Conservation (phyloP, 257 asterid genomes). For the Solanum verrucosum region DNA sequence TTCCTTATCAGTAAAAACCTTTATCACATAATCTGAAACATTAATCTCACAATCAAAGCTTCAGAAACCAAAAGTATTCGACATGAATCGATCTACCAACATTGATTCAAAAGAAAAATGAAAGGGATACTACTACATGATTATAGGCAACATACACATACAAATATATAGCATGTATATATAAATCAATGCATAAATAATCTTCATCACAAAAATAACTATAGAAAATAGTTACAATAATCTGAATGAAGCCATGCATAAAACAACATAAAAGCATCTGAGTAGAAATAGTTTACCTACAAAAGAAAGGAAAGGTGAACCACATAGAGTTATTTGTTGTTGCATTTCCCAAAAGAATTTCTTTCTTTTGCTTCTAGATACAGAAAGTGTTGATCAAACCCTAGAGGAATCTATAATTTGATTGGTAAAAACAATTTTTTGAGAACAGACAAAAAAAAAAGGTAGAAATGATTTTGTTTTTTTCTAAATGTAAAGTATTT, state of each 20-base stretch:
- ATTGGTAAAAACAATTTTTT: neutral
- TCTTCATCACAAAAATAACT: neutral
- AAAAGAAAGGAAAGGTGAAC: no score
- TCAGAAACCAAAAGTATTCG: neutral
- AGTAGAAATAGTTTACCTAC: neutral
- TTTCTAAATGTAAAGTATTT: neutral
- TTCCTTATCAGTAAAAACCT: no score
- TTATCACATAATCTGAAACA: neutral
- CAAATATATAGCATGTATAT: neutral
- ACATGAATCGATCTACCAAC: neutral
- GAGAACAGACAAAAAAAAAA: neutral
- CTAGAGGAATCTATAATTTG: neutral
- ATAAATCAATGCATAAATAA: neutral
- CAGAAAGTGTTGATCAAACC: neutral
- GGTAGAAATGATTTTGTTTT: neutral
- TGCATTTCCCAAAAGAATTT: neutral
- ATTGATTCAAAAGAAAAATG: neutral
- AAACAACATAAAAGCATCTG: neutral
- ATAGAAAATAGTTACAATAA: no score
- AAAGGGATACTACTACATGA: no score
- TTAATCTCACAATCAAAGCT: neutral
- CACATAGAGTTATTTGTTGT: no score
- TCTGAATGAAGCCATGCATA: neutral
- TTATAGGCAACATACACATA: neutral
- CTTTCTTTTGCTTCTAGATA: neutral